Conservation (phyloP, 352 stramenopile species). For the Elongisporangium anandrum region DNA sequence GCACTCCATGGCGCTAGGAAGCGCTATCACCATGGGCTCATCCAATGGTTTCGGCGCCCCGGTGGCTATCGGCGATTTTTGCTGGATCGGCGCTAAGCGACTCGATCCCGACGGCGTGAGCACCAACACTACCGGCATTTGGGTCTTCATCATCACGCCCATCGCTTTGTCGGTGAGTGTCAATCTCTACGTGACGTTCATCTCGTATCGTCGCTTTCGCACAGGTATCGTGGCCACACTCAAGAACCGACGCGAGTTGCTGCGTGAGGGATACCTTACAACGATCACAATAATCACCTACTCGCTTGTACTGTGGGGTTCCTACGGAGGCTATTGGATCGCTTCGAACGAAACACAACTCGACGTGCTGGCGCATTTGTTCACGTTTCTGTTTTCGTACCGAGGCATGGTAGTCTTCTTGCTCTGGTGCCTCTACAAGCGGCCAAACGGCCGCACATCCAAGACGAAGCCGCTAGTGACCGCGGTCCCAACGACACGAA, state of each 20-base stretch:
- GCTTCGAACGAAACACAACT: constrained; percentile 9
- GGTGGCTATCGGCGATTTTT: constrained; percentile 64
- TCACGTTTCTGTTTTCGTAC: constrained; percentile 70
- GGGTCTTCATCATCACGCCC: constrained; percentile 66
- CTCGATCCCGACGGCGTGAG: constrained; percentile 19
- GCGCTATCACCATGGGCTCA: constrained; percentile 41
- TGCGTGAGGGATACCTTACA: constrained; percentile 70
- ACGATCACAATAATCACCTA: constrained; percentile 69
- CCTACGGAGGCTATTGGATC: constrained; percentile 68
- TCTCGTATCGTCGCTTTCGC: constrained; percentile 57
- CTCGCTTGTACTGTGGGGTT: constrained; percentile 55
- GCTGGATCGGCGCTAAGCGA: constrained; percentile 56
- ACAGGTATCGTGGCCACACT: constrained; percentile 57
- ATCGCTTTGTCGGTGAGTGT: constrained; percentile 41
- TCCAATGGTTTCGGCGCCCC: constrained; percentile 52
- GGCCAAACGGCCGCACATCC: constrained; percentile 10
- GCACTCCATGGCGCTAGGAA: constrained; percentile 30
- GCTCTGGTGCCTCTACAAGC: constrained; percentile 71
- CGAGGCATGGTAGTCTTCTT: constrained; percentile 65
- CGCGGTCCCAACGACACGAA: background rate
- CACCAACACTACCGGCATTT: constrained; percentile 34
- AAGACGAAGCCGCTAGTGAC: constrained; percentile 12
- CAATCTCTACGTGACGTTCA: constrained; percentile 67
- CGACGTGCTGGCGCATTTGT: constrained; percentile 43
- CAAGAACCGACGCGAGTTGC: constrained; percentile 40